Conservation (phyloP, 805 yeast genomes). For the Lipomyces lipofer region DNA sequence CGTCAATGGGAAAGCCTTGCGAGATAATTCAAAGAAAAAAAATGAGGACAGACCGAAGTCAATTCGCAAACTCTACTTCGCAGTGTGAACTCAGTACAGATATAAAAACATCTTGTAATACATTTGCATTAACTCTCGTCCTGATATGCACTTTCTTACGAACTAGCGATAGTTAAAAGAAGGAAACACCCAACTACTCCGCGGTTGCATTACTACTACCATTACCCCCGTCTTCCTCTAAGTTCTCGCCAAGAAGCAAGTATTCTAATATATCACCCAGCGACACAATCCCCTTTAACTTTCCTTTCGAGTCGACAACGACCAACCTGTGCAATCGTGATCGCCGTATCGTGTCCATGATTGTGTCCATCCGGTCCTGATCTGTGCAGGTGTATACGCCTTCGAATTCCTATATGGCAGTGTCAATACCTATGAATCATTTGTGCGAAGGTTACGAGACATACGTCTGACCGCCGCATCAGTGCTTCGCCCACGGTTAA, state of each 20-base stretch:
- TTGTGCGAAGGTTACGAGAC: background rate
- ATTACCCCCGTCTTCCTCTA: background rate
- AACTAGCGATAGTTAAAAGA: background rate
- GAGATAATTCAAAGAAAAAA: too few relatives aligned
- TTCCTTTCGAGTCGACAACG: constrained; percentile 74
- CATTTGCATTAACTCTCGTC: background rate
- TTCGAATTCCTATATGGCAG: constrained; percentile 74
- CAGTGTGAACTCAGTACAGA: too few relatives aligned
- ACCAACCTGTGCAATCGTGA: constrained; percentile 88
- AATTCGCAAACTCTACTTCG: too few relatives aligned
- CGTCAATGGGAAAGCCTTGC: too few relatives aligned
- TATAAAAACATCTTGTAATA: too few relatives aligned
- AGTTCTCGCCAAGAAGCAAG: constrained; percentile 60
- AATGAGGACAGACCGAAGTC: too few relatives aligned
- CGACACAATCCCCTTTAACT: constrained; percentile 79
- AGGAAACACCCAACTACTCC: background rate
- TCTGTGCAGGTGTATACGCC: constrained; percentile 96
- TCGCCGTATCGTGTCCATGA: constrained; percentile 89
- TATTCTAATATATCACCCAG: constrained; percentile 87
- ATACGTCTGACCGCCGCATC: constrained; percentile 75
- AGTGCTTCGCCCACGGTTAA: constrained; percentile 94
- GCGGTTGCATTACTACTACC: background rate
- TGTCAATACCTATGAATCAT: background rate
- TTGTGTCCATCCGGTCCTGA: constrained; percentile 80
- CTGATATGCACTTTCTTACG: background rate